phyloP scores from a whole-genome alignment of 108 stramenopile genomes.

The Stephanodiscus minutulus region DNA sequence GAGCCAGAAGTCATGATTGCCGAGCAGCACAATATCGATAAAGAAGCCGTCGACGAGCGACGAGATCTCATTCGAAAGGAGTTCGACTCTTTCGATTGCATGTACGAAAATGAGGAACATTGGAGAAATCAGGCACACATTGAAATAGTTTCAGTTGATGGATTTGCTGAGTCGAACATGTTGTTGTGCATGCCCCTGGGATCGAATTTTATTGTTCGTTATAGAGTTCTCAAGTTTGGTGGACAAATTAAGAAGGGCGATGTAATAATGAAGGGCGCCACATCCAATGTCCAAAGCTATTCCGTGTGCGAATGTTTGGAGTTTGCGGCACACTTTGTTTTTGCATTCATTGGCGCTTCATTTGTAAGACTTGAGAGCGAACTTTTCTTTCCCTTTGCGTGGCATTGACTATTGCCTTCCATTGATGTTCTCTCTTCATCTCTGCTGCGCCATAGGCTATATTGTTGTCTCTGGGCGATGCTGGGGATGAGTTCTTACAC shows the following conservation, averaged over 20 bases:
- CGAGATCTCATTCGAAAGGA: slow-evolving; percentile 31
- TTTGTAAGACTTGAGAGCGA: slow-evolving; percentile 21
- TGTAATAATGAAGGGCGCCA: slow-evolving; percentile 18
- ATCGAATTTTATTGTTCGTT: slow-evolving; percentile 25
- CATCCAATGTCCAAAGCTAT: slow-evolving; percentile 14
- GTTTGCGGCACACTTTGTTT: slow-evolving; percentile 16
- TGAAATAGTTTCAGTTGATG: slow-evolving; percentile 29
- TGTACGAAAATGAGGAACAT: neutral
- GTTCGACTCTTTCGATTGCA: slow-evolving; percentile 15
- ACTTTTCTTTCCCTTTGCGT: neutral
- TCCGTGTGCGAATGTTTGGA: slow-evolving; percentile 9
- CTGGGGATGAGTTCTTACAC: slow-evolving; percentile 3
- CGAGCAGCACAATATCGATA: slow-evolving; percentile 4
- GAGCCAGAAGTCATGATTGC: slow-evolving; percentile 11
- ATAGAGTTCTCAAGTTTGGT: slow-evolving; percentile 6
- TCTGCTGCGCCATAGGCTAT: slow-evolving; percentile 15
- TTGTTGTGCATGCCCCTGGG: slow-evolving; percentile 27
- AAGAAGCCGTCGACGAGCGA: slow-evolving; percentile 8
- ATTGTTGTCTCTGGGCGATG: slow-evolving; percentile 9
- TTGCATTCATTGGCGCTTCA: slow-evolving; percentile 13
- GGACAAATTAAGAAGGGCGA: neutral
- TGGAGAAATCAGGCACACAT: slow-evolving; percentile 31
- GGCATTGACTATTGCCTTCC: too few relatives aligned
- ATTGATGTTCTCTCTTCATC: neutral
- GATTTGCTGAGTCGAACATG: slow-evolving; percentile 27